These are phyloP conservation scores for Phytophthora quininea DNA, from an alignment of 352 stramenopile species.

Conservation along the genomic window DNA sequence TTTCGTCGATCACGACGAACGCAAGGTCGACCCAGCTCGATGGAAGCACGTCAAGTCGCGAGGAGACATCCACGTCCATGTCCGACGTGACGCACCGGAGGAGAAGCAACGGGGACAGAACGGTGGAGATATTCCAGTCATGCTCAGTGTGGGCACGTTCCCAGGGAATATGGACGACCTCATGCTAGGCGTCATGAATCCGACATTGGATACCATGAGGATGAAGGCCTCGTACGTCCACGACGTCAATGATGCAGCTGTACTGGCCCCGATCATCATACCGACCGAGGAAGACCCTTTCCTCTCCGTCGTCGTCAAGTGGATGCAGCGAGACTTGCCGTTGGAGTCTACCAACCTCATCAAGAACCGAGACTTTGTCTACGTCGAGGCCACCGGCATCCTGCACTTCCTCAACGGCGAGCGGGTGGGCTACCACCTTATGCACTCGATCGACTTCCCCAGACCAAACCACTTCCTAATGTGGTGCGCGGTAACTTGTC, in stretches of 20 bases:
- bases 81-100: slow-evolving; percentile 1
- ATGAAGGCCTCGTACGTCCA: slow-evolving; percentile 54
- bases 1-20: slow-evolving; percentile 9
- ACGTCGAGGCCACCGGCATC: slow-evolving; percentile 57
- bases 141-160: slow-evolving; percentile 50
- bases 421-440: slow-evolving; percentile 56
- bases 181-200: slow-evolving; percentile 49
- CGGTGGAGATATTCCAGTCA: slow-evolving; percentile 29
- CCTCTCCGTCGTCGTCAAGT: slow-evolving; percentile 48
- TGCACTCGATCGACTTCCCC: slow-evolving; percentile 55
- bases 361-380: slow-evolving; percentile 63
- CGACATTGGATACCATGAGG: slow-evolving; percentile 46
- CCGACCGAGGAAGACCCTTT: slow-evolving; percentile 42
- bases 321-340: slow-evolving; percentile 40
- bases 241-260: slow-evolving; percentile 39
- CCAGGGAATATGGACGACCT: slow-evolving; percentile 55
- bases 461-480: slow-evolving; percentile 30
- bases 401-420: slow-evolving; percentile 38
- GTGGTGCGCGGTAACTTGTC: slow-evolving; percentile 51
- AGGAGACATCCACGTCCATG: slow-evolving; percentile 12
- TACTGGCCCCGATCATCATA: slow-evolving; percentile 40
- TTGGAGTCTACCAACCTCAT: slow-evolving; percentile 39
- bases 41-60: slow-evolving; percentile 32
- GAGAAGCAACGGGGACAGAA: not conserved
- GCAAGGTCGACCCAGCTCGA: slow-evolving; percentile 14